Evolutionary conservation across 768 basidiomycete species (phyloP).

Genomic region (Crepidotus variabilis): DNA sequence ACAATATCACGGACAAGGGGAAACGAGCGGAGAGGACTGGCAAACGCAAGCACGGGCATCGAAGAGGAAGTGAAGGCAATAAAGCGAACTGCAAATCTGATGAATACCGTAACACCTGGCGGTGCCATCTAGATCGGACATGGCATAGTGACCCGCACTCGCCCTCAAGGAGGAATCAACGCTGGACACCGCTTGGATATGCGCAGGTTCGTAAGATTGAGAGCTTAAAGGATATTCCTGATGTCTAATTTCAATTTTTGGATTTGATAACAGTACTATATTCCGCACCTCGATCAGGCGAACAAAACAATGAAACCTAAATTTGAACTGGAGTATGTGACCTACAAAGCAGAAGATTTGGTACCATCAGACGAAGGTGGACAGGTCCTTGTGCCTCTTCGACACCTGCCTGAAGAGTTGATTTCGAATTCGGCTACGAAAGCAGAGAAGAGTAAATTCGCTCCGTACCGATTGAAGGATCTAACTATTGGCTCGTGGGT

Average conservation of each 20-base stretch:
- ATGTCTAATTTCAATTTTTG: constrained; percentile 7
- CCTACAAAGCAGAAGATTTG: constrained; percentile 45
- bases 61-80: constrained; percentile 41
- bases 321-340: constrained; percentile 79
- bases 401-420: constrained; percentile 50
- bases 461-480: constrained; percentile 72
- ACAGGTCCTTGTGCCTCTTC: constrained; percentile 51
- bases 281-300: constrained; percentile 52
- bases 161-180: constrained; percentile 67
- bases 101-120: constrained; percentile 56
- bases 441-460: constrained; percentile 42
- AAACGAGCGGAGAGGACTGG: constrained; percentile 16
- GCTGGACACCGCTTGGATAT: constrained; percentile 77
- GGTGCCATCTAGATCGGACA: constrained; percentile 54
- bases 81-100: constrained; percentile 43
- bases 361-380: constrained; percentile 28
- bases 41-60: constrained; percentile 47
- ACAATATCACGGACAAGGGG: constrained; percentile 58
- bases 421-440: constrained; percentile 21
- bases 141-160: constrained; percentile 62
- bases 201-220: constrained; percentile 61
- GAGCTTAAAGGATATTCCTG: constrained; percentile 1
- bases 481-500: constrained; percentile 79
- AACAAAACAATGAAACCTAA: constrained; percentile 47
- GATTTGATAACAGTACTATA: constrained; percentile 48